Conservation (phyloP, 768 basidiomycete species). For the Panaeolus papilionaceus region DNA sequence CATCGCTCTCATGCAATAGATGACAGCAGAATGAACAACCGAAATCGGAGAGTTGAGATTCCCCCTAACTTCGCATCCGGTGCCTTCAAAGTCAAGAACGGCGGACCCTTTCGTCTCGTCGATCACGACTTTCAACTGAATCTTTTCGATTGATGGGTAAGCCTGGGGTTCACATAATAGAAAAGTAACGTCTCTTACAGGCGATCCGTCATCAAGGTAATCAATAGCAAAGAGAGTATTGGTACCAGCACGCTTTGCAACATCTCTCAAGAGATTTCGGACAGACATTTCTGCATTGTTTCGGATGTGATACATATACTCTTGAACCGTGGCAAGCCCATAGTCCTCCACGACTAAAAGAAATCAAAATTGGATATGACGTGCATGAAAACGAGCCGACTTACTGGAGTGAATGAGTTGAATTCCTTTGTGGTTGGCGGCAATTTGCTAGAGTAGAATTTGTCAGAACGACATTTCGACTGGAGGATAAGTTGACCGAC, state of each 20-base stretch:
- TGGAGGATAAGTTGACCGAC: constrained; percentile 46
- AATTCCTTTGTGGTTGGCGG: constrained; percentile 92
- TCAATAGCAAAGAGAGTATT: constrained; percentile 76
- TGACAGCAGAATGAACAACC: constrained; percentile 87
- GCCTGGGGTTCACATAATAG: constrained; percentile 11
- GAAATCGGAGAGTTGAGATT: constrained; percentile 87
- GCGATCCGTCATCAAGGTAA: constrained; percentile 88
- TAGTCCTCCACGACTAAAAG: constrained; percentile 84
- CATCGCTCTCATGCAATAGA: constrained; percentile 91
- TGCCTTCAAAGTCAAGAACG: constrained; percentile 84
- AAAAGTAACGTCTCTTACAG: constrained; percentile 50
- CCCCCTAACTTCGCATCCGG: constrained; percentile 83
- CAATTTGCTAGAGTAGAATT: constrained; percentile 72
- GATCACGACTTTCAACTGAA: constrained; percentile 79
- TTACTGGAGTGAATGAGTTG: constrained; percentile 82
- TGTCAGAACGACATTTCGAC: constrained; percentile 11
- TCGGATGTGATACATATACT: constrained; percentile 93
- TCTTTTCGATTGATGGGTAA: constrained; percentile 45
- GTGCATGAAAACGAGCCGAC: constrained; percentile 26
- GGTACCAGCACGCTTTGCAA: constrained; percentile 70
- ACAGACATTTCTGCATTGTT: constrained; percentile 89
- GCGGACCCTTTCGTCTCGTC: constrained; percentile 77
- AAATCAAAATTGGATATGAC: constrained; percentile 20
- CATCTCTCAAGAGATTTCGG: constrained; percentile 77
- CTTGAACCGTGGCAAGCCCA: constrained; percentile 83